Percentiles rank a stretch among this genome's conserved stretches.
Conservation (phyloP, 2,329 filamentous ascomycete species). For the Phialocephala subalpina region DNA sequence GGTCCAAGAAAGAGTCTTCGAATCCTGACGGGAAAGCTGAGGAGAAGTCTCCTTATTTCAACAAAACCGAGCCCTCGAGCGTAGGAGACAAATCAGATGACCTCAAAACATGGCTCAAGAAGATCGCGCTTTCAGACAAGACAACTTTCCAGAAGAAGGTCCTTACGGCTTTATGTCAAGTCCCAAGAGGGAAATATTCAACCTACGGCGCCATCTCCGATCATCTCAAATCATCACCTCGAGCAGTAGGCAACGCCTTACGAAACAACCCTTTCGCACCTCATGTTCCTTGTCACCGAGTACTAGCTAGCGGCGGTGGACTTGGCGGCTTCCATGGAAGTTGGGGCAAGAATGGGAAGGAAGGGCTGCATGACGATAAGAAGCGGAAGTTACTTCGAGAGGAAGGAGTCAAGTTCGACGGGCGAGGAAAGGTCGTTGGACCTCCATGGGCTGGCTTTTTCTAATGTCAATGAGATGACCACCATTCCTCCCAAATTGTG, state of each 20-base stretch:
- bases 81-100: constrained; percentile 20
- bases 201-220: constrained; percentile 79
- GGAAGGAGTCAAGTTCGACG: constrained; percentile 72
- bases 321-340: constrained; percentile 77
- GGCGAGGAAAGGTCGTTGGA: constrained; percentile 65
- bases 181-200: constrained; percentile 77
- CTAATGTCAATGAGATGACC: constrained; percentile 8
- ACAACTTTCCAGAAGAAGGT: constrained; percentile 69
- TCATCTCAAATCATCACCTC: constrained; percentile 73
- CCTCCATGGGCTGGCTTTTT: constrained; percentile 40
- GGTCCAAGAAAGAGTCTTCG: constrained; percentile 12
- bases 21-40: neutral
- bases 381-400: constrained; percentile 60
- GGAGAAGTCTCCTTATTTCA: neutral
- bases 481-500: too few relatives aligned
- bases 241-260: constrained; percentile 81
- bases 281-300: constrained; percentile 81
- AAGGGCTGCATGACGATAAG: constrained; percentile 71
- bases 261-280: constrained; percentile 85
- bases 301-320: constrained; percentile 76
- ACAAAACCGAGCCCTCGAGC: constrained; percentile 52
- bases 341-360: constrained; percentile 67
- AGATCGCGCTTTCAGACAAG: constrained; percentile 36
- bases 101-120: constrained; percentile 33
- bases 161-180: constrained; percentile 77